Evolutionary conservation across 75 land plant species (phyloP).

Genomic region (Pinus albicaulis): DNA sequence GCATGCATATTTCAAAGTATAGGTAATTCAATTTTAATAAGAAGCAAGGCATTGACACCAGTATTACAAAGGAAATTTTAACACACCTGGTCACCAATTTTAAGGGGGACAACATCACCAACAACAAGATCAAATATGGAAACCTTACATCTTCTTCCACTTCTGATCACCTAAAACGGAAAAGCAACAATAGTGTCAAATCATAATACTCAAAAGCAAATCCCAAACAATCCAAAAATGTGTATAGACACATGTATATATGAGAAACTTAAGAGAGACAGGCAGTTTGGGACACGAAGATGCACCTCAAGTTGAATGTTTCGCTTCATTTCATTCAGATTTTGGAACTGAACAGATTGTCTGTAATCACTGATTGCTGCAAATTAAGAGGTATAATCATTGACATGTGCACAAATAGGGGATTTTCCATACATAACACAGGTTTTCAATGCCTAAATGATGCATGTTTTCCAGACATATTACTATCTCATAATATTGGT

Average conservation of each 20-base stretch:
- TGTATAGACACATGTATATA: too few species aligned
- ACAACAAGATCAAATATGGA: constrained; percentile 87
- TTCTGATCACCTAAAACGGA: constrained; percentile 53
- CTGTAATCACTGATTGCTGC: constrained; percentile 76
- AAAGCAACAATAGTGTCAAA: background rate
- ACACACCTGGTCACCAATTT: constrained; percentile 76
- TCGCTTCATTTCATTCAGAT: constrained; percentile 69
- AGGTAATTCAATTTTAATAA: background rate
- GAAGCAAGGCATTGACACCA: background rate
- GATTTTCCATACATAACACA: background rate
- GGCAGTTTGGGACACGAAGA: background rate
- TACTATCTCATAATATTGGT: too few species aligned
- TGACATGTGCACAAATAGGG: too few species aligned
- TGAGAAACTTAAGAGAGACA: background rate
- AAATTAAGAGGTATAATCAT: background rate
- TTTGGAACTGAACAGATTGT: constrained; percentile 80
- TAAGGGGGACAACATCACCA: constrained; percentile 79
- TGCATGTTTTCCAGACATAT: constrained; percentile 43
- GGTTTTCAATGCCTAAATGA: constrained; percentile 42
- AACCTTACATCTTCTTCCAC: constrained; percentile 58
- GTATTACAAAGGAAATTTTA: background rate
- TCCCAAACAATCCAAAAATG: too few species aligned
- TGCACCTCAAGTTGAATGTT: constrained; percentile 74
- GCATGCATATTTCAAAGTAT: background rate
- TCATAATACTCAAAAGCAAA: too few species aligned